Evolutionary conservation across 352 stramenopile species (phyloP).

Genomic region (Phytophthora tubulina): DNA sequence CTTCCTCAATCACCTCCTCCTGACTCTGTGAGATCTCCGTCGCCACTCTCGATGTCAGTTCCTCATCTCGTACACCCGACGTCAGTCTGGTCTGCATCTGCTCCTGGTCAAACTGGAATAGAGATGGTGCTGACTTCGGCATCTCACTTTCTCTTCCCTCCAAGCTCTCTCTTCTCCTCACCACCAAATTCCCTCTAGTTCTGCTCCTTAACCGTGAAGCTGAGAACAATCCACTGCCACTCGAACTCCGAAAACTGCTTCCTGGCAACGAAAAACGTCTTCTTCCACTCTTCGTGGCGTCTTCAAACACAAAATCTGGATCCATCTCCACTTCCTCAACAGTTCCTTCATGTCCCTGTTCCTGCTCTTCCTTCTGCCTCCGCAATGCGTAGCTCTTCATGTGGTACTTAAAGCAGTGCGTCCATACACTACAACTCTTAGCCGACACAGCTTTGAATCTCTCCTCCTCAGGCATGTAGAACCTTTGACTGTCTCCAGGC

Average conservation of each 20-base stretch:
- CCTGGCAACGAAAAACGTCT: slow-evolving; percentile 35
- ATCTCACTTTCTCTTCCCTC: slow-evolving; percentile 16
- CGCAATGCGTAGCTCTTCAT: slow-evolving; percentile 60
- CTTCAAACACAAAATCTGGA: slow-evolving; percentile 59
- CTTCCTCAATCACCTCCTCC: slow-evolving; percentile 6
- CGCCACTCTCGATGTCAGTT: slow-evolving; percentile 9
- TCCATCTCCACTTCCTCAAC: slow-evolving; percentile 28
- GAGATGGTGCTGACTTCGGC: not conserved
- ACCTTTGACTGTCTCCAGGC: slow-evolving; percentile 52
- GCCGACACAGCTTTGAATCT: slow-evolving; percentile 53
- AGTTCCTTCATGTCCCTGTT: not conserved
- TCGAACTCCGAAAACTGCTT: slow-evolving; percentile 18
- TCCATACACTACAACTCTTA: slow-evolving; percentile 60
- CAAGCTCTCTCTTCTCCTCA: slow-evolving; percentile 20
- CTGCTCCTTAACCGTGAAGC: slow-evolving; percentile 18
- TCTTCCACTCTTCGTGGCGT: slow-evolving; percentile 27
- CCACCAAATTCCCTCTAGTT: slow-evolving; percentile 16
- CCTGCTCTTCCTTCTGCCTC: slow-evolving; percentile 5
- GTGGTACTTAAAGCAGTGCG: slow-evolving; percentile 73
- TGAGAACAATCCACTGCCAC: slow-evolving; percentile 22
- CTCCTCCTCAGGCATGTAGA: slow-evolving; percentile 55
- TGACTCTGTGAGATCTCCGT: slow-evolving; percentile 20
- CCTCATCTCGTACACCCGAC: slow-evolving; percentile 10
- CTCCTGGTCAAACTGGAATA: slow-evolving; percentile 28
- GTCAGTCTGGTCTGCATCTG: slow-evolving; percentile 1